These are phyloP conservation scores for Acephala macrosclerotiorum DNA, from an alignment of 2,329 filamentous ascomycete species.

Conservation along the genomic window DNA sequence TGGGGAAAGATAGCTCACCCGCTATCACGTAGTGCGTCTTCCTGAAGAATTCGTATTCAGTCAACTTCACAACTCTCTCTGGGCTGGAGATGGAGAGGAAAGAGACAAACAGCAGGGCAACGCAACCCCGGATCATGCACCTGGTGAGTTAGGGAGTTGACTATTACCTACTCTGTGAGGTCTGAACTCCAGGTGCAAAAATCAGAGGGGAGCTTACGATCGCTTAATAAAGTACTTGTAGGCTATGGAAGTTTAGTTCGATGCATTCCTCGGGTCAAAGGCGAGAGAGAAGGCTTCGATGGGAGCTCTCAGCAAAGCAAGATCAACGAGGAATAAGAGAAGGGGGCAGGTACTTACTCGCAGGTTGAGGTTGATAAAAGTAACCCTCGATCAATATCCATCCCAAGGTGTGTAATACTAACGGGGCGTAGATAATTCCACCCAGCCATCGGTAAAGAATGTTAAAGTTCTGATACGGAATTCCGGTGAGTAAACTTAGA, in stretches of 20 bases:
- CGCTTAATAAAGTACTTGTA: no score
- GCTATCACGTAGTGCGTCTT: slow-evolving; percentile 78
- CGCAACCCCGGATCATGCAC: slow-evolving; percentile 72
- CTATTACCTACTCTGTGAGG: no score
- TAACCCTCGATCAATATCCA: slow-evolving; percentile 73
- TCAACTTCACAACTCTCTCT: slow-evolving; percentile 65
- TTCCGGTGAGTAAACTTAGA: slow-evolving; percentile 72
- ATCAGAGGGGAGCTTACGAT: no score
- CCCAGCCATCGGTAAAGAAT: slow-evolving; percentile 81
- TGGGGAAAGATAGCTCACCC: slow-evolving; percentile 35
- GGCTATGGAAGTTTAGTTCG: no score
- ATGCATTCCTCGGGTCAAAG: no score
- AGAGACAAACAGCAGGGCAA: slow-evolving; percentile 70
- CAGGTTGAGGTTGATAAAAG: slow-evolving; percentile 77
- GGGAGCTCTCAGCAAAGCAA: no score
- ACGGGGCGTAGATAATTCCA: slow-evolving; percentile 74
- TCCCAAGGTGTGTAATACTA: slow-evolving; percentile 71
- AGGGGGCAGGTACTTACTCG: slow-evolving; percentile 28
- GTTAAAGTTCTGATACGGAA: slow-evolving; percentile 80
- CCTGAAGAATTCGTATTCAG: slow-evolving; percentile 80
- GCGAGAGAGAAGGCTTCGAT: no score
- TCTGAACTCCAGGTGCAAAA: no score
- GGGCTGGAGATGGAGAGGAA: slow-evolving; percentile 67
- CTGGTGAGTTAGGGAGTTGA: no score
- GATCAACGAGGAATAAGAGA: no score